Conservation (phyloP, 1,284 basidiomycete genomes). For the Malassezia obtusa region DNA sequence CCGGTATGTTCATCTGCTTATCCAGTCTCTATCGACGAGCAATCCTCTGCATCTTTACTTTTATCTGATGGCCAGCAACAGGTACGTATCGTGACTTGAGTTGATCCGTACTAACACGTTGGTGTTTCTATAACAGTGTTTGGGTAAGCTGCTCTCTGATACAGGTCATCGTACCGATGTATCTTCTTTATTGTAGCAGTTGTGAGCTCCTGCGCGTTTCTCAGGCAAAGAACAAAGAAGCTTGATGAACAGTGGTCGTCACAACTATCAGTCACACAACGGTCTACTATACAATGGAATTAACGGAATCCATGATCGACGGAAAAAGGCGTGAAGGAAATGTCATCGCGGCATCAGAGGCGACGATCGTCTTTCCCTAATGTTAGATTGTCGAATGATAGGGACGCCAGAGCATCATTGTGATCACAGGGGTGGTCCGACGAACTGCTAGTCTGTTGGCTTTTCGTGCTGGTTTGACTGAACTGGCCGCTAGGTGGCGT, state of each 20-base stretch:
- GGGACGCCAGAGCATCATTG: background rate
- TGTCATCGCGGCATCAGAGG: background rate
- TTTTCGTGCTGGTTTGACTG: background rate
- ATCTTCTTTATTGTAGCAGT: constrained; percentile 1
- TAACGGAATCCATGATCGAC: no score
- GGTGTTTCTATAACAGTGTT: background rate
- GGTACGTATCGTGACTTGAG: background rate
- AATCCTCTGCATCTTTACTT: constrained; percentile 10
- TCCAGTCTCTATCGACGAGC: constrained; percentile 4
- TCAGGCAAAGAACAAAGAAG: background rate
- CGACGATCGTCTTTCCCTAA: background rate
- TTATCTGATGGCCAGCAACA: constrained; percentile 9
- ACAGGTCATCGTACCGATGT: constrained; percentile 5
- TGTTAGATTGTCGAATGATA: background rate
- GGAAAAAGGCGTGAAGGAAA: background rate
- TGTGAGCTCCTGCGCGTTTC: background rate
- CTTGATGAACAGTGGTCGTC: background rate
- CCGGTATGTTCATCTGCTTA: background rate
- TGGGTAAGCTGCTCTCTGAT: background rate
- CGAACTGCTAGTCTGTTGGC: background rate
- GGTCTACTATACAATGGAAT: no score
- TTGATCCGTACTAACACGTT: no score
- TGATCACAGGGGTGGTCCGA: background rate
- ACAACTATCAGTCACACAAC: background rate
- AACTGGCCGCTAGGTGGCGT: background rate